A percentile compares a stretch with the other conserved stretches of the same genome.
phyloP scores from a whole-genome alignment of 768 basidiomycete genomes.

The Gautieria morchelliformis region DNA sequence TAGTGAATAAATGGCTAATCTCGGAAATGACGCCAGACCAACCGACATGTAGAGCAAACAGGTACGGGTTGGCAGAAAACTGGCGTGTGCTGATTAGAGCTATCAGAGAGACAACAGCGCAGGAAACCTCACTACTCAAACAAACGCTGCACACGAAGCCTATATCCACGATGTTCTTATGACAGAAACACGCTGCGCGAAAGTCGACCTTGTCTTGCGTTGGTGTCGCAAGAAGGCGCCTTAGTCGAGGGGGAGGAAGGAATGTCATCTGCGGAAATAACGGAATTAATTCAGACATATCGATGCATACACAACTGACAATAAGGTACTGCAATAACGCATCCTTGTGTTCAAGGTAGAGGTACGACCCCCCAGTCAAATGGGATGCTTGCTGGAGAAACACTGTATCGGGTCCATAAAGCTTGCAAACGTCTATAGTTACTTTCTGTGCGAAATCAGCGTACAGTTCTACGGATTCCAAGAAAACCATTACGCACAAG shows the following conservation, averaged over 20 bases:
- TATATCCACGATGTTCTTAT: slow-evolving; percentile 92
- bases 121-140: slow-evolving; percentile 66
- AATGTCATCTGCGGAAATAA: slow-evolving; percentile 66
- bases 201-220: slow-evolving; percentile 96
- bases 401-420: slow-evolving; percentile 82
- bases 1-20: slow-evolving; percentile 1
- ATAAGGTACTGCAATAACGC: slow-evolving; percentile 89
- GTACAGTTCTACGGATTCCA: background rate
- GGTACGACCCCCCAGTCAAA: slow-evolving; percentile 90
- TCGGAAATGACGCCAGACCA: slow-evolving; percentile 20
- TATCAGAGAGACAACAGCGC: background rate
- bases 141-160: slow-evolving; percentile 99
- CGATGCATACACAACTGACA: slow-evolving; percentile 28
- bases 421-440: slow-evolving; percentile 91
- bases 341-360: slow-evolving; percentile 69
- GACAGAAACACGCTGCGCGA: slow-evolving; percentile 97
- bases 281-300: background rate
- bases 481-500: slow-evolving; percentile 41
- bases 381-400: slow-evolving; percentile 98
- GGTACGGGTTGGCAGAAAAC: slow-evolving; percentile 93
- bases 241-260: slow-evolving; percentile 58
- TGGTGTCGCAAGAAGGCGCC: slow-evolving; percentile 71
- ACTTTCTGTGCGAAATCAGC: slow-evolving; percentile 58
- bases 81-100: slow-evolving; percentile 20
- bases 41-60: slow-evolving; percentile 92